These are phyloP conservation scores for Bruguiera parviflora DNA, from an alignment of 345 rosid genomes.

Conservation along the genomic window DNA sequence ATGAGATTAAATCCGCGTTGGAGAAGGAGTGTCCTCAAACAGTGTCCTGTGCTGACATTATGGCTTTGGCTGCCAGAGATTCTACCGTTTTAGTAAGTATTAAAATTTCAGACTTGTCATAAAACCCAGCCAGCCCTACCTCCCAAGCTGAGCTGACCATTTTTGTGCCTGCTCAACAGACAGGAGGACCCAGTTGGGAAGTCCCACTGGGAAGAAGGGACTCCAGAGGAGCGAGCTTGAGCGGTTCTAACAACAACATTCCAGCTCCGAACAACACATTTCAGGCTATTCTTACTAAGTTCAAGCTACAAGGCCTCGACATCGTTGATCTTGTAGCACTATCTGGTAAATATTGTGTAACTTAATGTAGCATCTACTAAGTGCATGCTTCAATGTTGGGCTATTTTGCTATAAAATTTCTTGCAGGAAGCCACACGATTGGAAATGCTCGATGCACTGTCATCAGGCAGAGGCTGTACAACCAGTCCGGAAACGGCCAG, in stretches of 20 bases:
- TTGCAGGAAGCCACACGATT: constrained; percentile 67
- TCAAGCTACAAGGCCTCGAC: constrained; percentile 29
- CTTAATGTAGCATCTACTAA: too few relatives aligned
- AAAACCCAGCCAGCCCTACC: background rate
- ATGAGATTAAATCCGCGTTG: constrained; percentile 67
- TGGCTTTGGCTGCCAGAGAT: constrained; percentile 85
- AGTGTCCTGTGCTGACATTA: constrained; percentile 82
- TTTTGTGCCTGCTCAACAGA: constrained; percentile 29
- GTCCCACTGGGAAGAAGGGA: constrained; percentile 90
- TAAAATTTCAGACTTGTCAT: too few relatives aligned
- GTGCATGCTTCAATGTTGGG: background rate
- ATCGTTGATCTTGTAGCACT: constrained; percentile 31
- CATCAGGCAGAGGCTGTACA: constrained; percentile 90
- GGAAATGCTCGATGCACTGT: constrained; percentile 82
- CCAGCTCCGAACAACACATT: constrained; percentile 39
- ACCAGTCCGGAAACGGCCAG: constrained; percentile 55
- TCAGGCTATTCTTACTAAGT: constrained; percentile 27
- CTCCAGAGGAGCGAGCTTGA: constrained; percentile 30
- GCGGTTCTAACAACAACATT: constrained; percentile 34
- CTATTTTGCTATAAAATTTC: background rate
- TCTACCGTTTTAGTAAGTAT: constrained; percentile 72
- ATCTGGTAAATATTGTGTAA: constrained; percentile 17
- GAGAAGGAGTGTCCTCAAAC: constrained; percentile 77
- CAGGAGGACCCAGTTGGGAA: constrained; percentile 85
- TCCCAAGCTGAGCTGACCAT: constrained; percentile 3